Evolutionary conservation across 2,329 filamentous ascomycete genomes (phyloP).

Genomic region (Fusarium sp.): DNA sequence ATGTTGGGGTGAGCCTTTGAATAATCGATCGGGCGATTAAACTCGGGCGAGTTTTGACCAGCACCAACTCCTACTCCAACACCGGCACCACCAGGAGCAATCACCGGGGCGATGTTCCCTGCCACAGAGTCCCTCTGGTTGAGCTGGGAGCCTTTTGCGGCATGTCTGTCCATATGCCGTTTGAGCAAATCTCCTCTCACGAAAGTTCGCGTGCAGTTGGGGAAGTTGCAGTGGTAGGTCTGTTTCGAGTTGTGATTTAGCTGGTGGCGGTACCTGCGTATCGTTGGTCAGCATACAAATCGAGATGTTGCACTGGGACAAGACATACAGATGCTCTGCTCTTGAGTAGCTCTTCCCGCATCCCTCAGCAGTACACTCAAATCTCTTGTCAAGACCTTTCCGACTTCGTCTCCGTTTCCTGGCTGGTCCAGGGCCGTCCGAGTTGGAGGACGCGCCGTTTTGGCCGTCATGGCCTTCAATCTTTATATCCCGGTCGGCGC

Average conservation of each 20-base stretch:
- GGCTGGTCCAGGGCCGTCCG: slow-evolving; percentile 64
- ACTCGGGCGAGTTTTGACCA: slow-evolving; percentile 56
- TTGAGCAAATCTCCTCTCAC: slow-evolving; percentile 93
- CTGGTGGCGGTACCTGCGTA: slow-evolving; percentile 79
- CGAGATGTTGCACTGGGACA: slow-evolving; percentile 26
- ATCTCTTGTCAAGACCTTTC: slow-evolving; percentile 81
- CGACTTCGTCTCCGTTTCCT: slow-evolving; percentile 75
- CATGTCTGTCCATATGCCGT: slow-evolving; percentile 81
- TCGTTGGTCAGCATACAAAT: slow-evolving; percentile 17
- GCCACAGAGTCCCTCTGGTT: slow-evolving; percentile 71
- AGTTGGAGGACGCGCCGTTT: slow-evolving; percentile 60
- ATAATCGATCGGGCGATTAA: slow-evolving; percentile 54
- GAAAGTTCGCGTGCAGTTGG: slow-evolving; percentile 88
- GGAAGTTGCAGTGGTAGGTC: slow-evolving; percentile 92
- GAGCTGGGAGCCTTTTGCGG: slow-evolving; percentile 77
- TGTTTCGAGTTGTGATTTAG: slow-evolving; percentile 96
- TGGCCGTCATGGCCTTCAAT: slow-evolving; percentile 45
- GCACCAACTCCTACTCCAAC: background rate
- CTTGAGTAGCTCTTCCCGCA: slow-evolving; percentile 97
- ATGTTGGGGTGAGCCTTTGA: slow-evolving; percentile 51
- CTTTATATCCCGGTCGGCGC: slow-evolving; percentile 52
- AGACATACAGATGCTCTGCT: slow-evolving; percentile 85
- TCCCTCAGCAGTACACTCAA: slow-evolving; percentile 82
- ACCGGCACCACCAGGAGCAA: slow-evolving; percentile 44
- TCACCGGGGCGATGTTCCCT: slow-evolving; percentile 50